Evolutionary conservation across 2,329 filamentous ascomycete genomes (phyloP).

Genomic region (Xylaria sp.): DNA sequence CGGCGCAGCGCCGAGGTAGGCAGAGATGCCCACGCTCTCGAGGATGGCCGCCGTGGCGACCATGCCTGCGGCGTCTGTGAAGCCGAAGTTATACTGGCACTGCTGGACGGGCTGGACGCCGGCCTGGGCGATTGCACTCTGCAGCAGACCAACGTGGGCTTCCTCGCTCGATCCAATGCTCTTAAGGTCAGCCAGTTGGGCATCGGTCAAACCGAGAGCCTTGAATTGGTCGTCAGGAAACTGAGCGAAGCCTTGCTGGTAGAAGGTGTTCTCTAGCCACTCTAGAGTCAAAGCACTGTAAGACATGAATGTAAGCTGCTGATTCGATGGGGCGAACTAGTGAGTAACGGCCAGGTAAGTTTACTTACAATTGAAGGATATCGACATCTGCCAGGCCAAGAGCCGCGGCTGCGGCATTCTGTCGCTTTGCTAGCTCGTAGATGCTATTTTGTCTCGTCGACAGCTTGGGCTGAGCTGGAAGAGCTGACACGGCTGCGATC

Average conservation of each 20-base stretch:
- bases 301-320: constrained; percentile 22
- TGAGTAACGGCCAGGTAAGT: constrained; percentile 14
- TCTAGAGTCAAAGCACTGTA: constrained; percentile 72
- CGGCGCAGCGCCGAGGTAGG: constrained; percentile 73
- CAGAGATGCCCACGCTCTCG: constrained; percentile 76
- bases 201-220: constrained; percentile 62
- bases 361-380: constrained; percentile 63
- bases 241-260: constrained; percentile 71
- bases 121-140: constrained; percentile 63
- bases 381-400: constrained; percentile 58
- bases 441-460: constrained; percentile 52
- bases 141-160: constrained; percentile 65
- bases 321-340: background rate
- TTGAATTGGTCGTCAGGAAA: constrained; percentile 70
- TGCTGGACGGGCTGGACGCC: constrained; percentile 70
- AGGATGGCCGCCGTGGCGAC: constrained; percentile 72
- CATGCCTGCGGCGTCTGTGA: constrained; percentile 70
- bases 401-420: constrained; percentile 54
- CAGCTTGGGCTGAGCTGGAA: constrained; percentile 53
- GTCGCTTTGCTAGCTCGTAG: constrained; percentile 55
- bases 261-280: constrained; percentile 76
- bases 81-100: constrained; percentile 75
- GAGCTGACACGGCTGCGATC: constrained; percentile 52
- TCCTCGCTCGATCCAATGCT: constrained; percentile 67
- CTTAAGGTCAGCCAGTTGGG: constrained; percentile 65